A percentile compares a stretch with the other conserved stretches of the same genome.
Evolutionary conservation across 352 stramenopile species (phyloP).

Genomic region (Phytopythium montanum): DNA sequence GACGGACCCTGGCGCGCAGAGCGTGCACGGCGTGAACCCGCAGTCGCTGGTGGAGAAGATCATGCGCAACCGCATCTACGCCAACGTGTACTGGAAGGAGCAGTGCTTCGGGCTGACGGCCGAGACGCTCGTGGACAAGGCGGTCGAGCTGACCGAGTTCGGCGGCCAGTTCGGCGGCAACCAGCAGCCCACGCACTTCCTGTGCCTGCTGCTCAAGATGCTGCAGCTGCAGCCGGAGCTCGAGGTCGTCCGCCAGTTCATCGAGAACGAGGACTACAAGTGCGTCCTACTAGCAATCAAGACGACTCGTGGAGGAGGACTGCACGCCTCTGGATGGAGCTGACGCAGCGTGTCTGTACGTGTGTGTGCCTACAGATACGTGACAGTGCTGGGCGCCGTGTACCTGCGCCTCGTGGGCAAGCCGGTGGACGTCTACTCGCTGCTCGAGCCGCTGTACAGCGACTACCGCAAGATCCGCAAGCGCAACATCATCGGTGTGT

Average conservation of each 20-base stretch:
- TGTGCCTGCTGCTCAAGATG: conserved; percentile 98
- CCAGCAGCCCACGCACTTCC: conserved; percentile 94
- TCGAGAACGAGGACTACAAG: conserved; percentile 98
- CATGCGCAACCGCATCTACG: conserved; percentile 95
- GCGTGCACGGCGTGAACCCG: conserved; percentile 95
- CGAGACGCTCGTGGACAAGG: conserved; percentile 95
- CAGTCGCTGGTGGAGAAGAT: conserved; percentile 99
- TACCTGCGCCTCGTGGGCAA: conserved; percentile 95
- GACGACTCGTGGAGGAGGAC: not conserved
- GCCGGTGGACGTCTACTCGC: conserved; percentile 89
- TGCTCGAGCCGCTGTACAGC: conserved; percentile 95
- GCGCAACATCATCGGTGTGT: conserved; percentile 66
- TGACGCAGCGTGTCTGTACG: not conserved
- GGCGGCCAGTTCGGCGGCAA: conserved; percentile 94
- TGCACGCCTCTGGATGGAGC: not conserved
- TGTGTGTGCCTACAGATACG: conserved; percentile 62
- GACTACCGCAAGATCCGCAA: conserved; percentile 95
- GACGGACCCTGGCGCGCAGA: conserved; percentile 88
- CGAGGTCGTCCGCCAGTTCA: conserved; percentile 92
- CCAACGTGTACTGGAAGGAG: conserved; percentile 97
- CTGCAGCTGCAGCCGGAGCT: conserved; percentile 96
- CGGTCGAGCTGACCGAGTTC: conserved; percentile 90
- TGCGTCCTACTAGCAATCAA: no score
- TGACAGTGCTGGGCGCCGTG: conserved; percentile 94
- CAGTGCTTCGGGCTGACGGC: conserved; percentile 97